Evolutionary conservation across 768 basidiomycete genomes (phyloP), one percentile per base, ranked within the genome.

Genomic region (Holtermannia corniformis): DNA sequence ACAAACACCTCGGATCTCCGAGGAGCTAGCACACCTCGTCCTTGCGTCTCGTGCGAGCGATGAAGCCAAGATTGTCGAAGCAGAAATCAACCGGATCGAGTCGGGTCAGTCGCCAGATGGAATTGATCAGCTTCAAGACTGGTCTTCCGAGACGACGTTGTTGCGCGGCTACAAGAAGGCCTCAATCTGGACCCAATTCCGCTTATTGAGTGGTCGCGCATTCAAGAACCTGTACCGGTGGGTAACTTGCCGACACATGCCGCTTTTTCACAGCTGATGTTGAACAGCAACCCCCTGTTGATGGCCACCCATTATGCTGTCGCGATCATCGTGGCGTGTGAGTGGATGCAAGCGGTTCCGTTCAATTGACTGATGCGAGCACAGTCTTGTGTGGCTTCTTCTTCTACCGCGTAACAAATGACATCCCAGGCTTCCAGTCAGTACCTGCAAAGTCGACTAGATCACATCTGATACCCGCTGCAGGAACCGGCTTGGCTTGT

Each of bases 361-460:
- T n/a, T n/a, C n/a, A n/a, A n/a, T n/a, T n/a, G 37, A 40, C 37
- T 40, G 37, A 40, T 40, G 37, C n/a, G 37, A 40, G n/a, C n/a
- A 12, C 50, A 89, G 86, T 90, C 50, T 78, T 95, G 44, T 95
- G 91, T 68, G 91, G 91, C n/a, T 76, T 90, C 62, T 87, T 97
- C 74, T 92, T 86, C 76, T 85, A 85, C 64, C 80, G 87, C 51
- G 83, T 95, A 50, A 84, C 85, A 14, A 85, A 91, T 66, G 92
- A 96, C 73, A 96, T 97, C 47, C 83, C 87, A 4, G 93, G 93
- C 3, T 95, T 99, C 82, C 93, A 97, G 77, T 92, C 54, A 88
- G 86, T 82, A 58, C n/a, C 75, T 61, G 5, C 1, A 40, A 2
- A 53, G 21, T 44, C 26, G 5, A 22, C 26, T 19, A 23, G 51